Evolutionary conservation across 345 rosid genomes (phyloP).

Genomic region (Noccaea bulbosa): DNA sequence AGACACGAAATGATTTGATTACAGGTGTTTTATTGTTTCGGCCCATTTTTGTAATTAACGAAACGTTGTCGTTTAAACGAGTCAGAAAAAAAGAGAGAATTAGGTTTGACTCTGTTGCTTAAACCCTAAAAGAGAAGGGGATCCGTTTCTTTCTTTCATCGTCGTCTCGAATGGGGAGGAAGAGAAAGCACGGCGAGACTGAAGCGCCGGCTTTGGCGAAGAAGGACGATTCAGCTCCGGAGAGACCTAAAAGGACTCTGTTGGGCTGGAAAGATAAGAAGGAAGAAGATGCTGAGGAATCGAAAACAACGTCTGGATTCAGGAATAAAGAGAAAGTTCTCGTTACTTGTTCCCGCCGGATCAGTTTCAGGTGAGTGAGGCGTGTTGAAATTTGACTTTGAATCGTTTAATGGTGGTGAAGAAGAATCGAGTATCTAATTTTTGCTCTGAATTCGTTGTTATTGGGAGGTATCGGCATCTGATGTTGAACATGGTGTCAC

Average conservation of each 20-base stretch:
- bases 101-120: conserved; percentile 17
- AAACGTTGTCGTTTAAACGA: conserved; percentile 27
- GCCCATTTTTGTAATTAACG: background rate
- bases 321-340: conserved; percentile 97
- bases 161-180: conserved; percentile 60
- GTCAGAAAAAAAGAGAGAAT: background rate
- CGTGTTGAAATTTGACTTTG: background rate
- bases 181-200: conserved; percentile 76
- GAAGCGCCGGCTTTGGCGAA: conserved; percentile 48
- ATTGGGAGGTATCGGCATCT: conserved; percentile 79
- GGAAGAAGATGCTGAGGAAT: conserved; percentile 43
- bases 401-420: conserved; percentile 5
- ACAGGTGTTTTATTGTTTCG: conserved; percentile 36
- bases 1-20: background rate
- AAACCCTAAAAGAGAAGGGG: conserved; percentile 23
- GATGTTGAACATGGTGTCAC: conserved; percentile 93
- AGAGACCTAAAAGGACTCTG: conserved; percentile 77
- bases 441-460: background rate
- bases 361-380: conserved; percentile 70
- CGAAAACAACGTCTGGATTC: conserved; percentile 41
- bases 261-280: conserved; percentile 80
- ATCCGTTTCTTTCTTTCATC: too few species aligned
- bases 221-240: conserved; percentile 58
- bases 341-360: conserved; percentile 92
- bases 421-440: background rate